These are phyloP conservation scores for Nigrospora sphaerica DNA, from an alignment of 2,329 filamentous ascomycete species.

Conservation along the genomic window DNA sequence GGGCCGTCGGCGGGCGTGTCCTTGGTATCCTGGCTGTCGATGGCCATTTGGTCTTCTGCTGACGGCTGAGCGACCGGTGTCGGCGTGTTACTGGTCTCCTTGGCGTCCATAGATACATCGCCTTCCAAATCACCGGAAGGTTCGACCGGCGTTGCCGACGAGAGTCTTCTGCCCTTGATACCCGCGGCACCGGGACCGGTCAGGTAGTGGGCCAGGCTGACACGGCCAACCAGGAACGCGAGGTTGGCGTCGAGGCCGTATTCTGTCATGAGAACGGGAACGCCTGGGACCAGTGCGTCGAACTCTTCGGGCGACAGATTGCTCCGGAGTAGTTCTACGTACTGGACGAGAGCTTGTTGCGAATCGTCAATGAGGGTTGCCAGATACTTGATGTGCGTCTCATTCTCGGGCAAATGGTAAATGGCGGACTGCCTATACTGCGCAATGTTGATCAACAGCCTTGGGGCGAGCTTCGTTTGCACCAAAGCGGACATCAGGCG, in stretches of 20 bases:
- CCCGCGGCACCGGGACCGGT: conserved; percentile 28
- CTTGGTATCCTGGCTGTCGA: conserved; percentile 19
- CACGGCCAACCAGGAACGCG: conserved; percentile 77
- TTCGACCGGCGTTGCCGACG: conserved; percentile 11
- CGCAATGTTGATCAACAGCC: conserved; percentile 81
- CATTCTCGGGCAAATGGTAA: conserved; percentile 62
- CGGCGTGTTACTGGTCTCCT: conserved; percentile 15
- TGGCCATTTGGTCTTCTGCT: conserved; percentile 20
- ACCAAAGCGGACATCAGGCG: conserved; percentile 74
- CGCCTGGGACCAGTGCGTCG: conserved; percentile 67
- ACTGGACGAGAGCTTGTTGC: conserved; percentile 77
- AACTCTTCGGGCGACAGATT: conserved; percentile 73
- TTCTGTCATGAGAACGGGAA: conserved; percentile 65
- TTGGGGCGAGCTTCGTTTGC: conserved; percentile 70
- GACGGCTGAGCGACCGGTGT: conserved; percentile 10
- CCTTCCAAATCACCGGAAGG: conserved; percentile 42
- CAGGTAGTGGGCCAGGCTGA: conserved; percentile 64
- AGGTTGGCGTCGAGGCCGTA: conserved; percentile 75
- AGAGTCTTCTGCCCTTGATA: conserved; percentile 18
- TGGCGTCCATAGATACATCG: conserved; percentile 47
- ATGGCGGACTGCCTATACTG: conserved; percentile 86
- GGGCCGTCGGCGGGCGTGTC: conserved; percentile 12
- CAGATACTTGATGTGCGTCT: conserved; percentile 81
- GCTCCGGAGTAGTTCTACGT: conserved; percentile 78
- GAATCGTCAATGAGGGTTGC: conserved; percentile 87